phyloP scores from a whole-genome alignment of 495 filamentous ascomycete genomes.

The Penicillium canescens region DNA sequence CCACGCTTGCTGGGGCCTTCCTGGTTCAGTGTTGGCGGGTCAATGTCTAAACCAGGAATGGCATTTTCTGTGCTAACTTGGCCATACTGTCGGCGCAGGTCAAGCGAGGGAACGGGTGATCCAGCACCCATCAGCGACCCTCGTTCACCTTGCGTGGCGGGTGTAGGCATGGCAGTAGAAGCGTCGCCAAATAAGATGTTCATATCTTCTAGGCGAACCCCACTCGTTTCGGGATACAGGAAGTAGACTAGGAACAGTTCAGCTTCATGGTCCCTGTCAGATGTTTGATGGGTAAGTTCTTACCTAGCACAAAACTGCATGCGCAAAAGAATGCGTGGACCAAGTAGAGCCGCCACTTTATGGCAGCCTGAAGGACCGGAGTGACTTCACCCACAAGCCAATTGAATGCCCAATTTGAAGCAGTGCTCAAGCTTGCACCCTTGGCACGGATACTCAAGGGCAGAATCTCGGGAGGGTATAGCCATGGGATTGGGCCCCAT shows the following conservation, averaged over 20 bases:
- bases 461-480: constrained; percentile 96
- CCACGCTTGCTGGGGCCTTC: constrained; percentile 48
- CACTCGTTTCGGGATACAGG: constrained; percentile 94
- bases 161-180: constrained; percentile 73
- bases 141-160: constrained; percentile 67
- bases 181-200: constrained; percentile 87
- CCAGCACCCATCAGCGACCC: constrained; percentile 69
- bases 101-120: constrained; percentile 78
- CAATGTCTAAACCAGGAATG: constrained; percentile 73
- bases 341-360: constrained; percentile 90
- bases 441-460: constrained; percentile 97
- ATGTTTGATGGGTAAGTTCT: constrained; percentile 35
- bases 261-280: not conserved
- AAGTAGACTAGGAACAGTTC: constrained; percentile 71
- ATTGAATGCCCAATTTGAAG: constrained; percentile 97
- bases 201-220: constrained; percentile 96
- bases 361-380: constrained; percentile 84
- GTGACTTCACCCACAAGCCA: constrained; percentile 96
- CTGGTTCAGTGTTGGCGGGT: constrained; percentile 58
- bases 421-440: constrained; percentile 94
- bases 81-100: constrained; percentile 59
- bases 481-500: constrained; percentile 98
- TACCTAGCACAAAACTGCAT: constrained; percentile 93
- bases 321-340: constrained; percentile 97
- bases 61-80: constrained; percentile 57